A percentile compares a stretch with the other conserved stretches of the same genome.
These are phyloP conservation scores for Tuber calosporum DNA, from an alignment of 495 filamentous ascomycete species.

Conservation along the genomic window DNA sequence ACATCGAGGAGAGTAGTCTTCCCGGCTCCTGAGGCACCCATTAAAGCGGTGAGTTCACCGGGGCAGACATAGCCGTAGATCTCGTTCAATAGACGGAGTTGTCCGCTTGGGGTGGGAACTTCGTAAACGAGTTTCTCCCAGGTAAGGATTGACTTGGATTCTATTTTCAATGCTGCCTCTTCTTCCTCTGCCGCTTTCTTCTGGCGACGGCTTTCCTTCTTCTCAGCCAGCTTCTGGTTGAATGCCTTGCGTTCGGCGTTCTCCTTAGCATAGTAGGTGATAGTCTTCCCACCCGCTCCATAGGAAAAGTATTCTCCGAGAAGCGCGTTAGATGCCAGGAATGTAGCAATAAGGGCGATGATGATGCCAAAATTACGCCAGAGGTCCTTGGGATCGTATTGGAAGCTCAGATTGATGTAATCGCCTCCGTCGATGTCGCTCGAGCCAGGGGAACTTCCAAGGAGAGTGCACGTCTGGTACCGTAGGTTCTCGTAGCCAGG, in stretches of 20 bases:
- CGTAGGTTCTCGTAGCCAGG: conserved; percentile 58
- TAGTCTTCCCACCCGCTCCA: conserved; percentile 67
- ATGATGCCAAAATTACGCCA: conserved; percentile 77
- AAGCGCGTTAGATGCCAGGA: conserved; percentile 60
- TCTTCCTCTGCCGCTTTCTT: conserved; percentile 42
- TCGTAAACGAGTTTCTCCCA: conserved; percentile 63
- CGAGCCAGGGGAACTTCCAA: conserved; percentile 59
- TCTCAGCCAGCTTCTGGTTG: conserved; percentile 57
- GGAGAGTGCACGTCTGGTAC: conserved; percentile 67
- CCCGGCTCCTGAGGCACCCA: conserved; percentile 80
- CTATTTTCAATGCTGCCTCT: conserved; percentile 55
- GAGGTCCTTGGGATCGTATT: conserved; percentile 54
- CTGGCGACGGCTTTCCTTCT: conserved; percentile 51
- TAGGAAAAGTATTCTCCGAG: conserved; percentile 71
- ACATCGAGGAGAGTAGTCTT: conserved; percentile 81
- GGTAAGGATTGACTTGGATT: conserved; percentile 52
- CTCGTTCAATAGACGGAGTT: conserved; percentile 60
- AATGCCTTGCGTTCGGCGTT: conserved; percentile 62
- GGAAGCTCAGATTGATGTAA: conserved; percentile 59
- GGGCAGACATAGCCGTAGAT: conserved; percentile 74
- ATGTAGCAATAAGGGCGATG: conserved; percentile 58
- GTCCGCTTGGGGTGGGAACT: conserved; percentile 62
- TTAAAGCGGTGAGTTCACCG: conserved; percentile 69
- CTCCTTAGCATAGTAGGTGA: conserved; percentile 66
- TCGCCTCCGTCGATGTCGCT: conserved; percentile 52